phyloP scores from a whole-genome alignment of 768 basidiomycete species.

The Leccinum broughii region DNA sequence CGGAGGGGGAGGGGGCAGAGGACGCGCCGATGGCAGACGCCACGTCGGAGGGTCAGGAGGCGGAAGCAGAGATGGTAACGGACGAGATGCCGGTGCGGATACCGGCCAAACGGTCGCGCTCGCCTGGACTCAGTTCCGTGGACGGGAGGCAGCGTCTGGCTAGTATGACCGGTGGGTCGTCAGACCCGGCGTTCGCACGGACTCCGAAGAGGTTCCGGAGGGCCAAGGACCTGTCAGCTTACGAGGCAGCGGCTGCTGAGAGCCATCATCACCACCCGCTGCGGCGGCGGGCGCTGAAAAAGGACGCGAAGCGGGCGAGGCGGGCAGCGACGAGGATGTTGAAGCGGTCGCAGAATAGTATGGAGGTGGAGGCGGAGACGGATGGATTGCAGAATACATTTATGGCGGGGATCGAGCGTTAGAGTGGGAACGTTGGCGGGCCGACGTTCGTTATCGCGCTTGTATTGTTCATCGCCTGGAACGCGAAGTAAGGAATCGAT shows the following conservation, averaged over 20 bases:
- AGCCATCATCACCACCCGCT: constrained; percentile 40
- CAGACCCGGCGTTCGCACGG: constrained; percentile 10
- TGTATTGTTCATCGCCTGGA: too few relatives aligned
- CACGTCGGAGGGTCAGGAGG: constrained; percentile 32
- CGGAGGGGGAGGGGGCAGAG: constrained; percentile 4
- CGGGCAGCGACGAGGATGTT: constrained; percentile 43
- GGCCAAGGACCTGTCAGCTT: constrained; percentile 52
- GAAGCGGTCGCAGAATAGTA: constrained; percentile 23
- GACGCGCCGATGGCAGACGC: constrained; percentile 44
- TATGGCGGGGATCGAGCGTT: constrained; percentile 22
- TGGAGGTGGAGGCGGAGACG: constrained; percentile 32
- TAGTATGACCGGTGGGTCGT: neutral
- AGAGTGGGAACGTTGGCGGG: neutral
- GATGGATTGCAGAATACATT: constrained; percentile 26
- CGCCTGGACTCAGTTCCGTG: constrained; percentile 5
- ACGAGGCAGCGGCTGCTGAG: constrained; percentile 49
- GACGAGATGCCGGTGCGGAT: constrained; percentile 38
- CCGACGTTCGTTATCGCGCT: neutral
- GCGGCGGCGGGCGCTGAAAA: constrained; percentile 58
- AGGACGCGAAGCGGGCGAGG: constrained; percentile 61
- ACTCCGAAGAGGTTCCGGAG: constrained; percentile 61
- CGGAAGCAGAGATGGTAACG: constrained; percentile 38
- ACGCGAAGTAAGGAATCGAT: neutral
- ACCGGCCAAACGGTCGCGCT: constrained; percentile 29
- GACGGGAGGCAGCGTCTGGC: neutral